Conservation (phyloP, 1,284 basidiomycete genomes). For the Inonotus hispidus region DNA sequence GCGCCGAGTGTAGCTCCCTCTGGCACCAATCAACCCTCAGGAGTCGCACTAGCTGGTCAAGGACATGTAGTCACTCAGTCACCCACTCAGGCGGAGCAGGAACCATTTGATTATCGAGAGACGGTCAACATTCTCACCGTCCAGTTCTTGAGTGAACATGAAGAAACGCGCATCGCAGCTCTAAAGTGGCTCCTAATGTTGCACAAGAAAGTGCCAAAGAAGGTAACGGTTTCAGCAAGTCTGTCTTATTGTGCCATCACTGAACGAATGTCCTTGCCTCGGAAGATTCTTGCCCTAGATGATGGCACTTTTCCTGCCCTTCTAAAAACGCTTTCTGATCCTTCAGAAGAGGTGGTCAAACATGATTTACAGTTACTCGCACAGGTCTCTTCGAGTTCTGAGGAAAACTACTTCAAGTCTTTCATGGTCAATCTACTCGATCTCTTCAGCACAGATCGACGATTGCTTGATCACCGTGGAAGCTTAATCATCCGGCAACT, state of each 20-base stretch:
- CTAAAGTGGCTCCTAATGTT: slow-evolving; percentile 99
- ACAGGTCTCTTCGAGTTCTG: slow-evolving; percentile 91
- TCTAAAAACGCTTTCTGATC: slow-evolving; percentile 94
- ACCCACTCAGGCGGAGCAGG: slow-evolving; percentile 38
- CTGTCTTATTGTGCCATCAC: background rate
- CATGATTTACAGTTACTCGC: slow-evolving; percentile 93
- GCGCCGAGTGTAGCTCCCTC: slow-evolving; percentile 26
- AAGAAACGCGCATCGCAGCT: slow-evolving; percentile 92
- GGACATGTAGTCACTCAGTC: slow-evolving; percentile 18
- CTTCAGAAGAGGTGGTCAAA: slow-evolving; percentile 96
- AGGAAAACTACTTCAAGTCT: slow-evolving; percentile 91
- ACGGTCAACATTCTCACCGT: slow-evolving; percentile 92
- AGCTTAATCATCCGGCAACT: slow-evolving; percentile 96
- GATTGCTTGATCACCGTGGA: slow-evolving; percentile 87
- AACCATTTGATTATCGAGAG: slow-evolving; percentile 87
- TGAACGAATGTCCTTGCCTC: background rate
- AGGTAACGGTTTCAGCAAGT: slow-evolving; percentile 42
- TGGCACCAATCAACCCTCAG: slow-evolving; percentile 25
- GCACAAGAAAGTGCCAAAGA: slow-evolving; percentile 94
- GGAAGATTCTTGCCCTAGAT: slow-evolving; percentile 88
- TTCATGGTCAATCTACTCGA: slow-evolving; percentile 96
- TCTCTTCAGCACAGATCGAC: slow-evolving; percentile 91
- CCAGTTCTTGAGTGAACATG: slow-evolving; percentile 94
- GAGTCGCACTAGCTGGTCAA: slow-evolving; percentile 20
- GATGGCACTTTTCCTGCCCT: slow-evolving; percentile 95